Percentiles rank a stretch among this genome's conserved stretches.
These are phyloP conservation scores for Beauveria caledonica DNA, from an alignment of 2,329 filamentous ascomycete species.

Conservation along the genomic window DNA sequence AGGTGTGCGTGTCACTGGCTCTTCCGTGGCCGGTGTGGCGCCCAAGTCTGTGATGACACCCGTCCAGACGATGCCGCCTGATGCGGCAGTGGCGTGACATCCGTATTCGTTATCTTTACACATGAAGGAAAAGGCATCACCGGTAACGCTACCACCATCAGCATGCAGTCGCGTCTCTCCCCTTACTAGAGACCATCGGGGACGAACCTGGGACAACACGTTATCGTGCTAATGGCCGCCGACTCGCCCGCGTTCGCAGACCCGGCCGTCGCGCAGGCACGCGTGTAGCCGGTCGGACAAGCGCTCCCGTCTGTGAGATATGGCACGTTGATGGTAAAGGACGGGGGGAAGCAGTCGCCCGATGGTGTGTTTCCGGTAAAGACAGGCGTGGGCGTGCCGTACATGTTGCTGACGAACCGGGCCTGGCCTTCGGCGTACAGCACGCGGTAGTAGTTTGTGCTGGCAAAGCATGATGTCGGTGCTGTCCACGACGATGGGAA, in stretches of 20 bases:
- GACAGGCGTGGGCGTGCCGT: conserved; percentile 13
- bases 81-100: conserved; percentile 4
- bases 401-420: conserved; percentile 11
- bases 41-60: conserved; percentile 9
- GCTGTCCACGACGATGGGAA: conserved; percentile 12
- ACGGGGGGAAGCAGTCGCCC: conserved; percentile 12
- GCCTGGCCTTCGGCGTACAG: neutral
- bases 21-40: conserved; percentile 1
- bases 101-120: conserved; percentile 12
- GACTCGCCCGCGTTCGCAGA: neutral
- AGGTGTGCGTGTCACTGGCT: conserved; percentile 3
- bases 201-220: conserved; percentile 13
- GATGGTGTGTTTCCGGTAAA: conserved; percentile 9
- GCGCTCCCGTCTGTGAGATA: conserved; percentile 10
- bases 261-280: conserved; percentile 12
- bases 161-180: neutral
- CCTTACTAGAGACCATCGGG: too few relatives aligned
- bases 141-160: neutral
- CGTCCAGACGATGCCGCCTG: conserved; percentile 4
- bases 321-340: conserved; percentile 6
- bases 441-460: conserved; percentile 10
- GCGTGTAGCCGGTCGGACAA: conserved; percentile 12
- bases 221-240: conserved; percentile 8
- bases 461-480: conserved; percentile 12
- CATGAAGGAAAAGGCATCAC: conserved; percentile 10